These are phyloP conservation scores for Vaccinium macrocarpon DNA, from an alignment of 148 eudicot genomes.

Conservation along the genomic window DNA sequence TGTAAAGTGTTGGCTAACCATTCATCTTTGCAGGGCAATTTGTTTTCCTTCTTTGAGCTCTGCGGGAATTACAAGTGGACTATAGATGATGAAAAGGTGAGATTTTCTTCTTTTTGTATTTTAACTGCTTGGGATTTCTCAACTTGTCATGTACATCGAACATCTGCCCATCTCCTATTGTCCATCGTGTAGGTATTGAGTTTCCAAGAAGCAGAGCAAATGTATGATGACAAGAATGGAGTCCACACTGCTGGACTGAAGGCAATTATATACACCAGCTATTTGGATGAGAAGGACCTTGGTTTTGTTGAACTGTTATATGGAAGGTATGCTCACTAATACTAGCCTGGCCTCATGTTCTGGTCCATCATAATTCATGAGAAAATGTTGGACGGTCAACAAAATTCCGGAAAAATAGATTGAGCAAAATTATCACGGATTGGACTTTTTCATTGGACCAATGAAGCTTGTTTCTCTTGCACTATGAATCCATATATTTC, in stretches of 20 bases:
- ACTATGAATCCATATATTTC: not conserved
- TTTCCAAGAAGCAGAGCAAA: conserved; percentile 37
- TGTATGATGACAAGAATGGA: conserved; percentile 20
- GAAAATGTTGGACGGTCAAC: not conserved
- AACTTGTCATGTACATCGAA: not conserved
- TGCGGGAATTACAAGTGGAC: conserved; percentile 74
- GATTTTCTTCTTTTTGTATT: conserved; percentile 10
- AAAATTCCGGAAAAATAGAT: not conserved
- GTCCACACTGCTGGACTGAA: conserved; percentile 16
- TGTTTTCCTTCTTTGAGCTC: conserved; percentile 86
- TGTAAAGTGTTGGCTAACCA: conserved; percentile 22
- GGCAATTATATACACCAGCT: conserved; percentile 22
- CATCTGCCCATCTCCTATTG: not conserved
- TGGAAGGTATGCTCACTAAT: conserved; percentile 43
- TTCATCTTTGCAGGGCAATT: conserved; percentile 51
- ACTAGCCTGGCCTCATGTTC: not conserved
- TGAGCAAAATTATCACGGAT: not conserved
- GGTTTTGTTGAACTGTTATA: conserved; percentile 49
- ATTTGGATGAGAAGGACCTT: conserved; percentile 31
- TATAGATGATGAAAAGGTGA: conserved; percentile 57
- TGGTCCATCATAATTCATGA: not conserved
- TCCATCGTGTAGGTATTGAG: conserved; percentile 46
- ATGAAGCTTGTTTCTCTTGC: not conserved
- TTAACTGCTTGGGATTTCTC: conserved; percentile 5
- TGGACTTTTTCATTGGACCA: not conserved